Percentiles rank a stretch among this genome's conserved stretches.
Evolutionary conservation across 768 basidiomycete genomes (phyloP).

Genomic region (Clathrus columnatus): DNA sequence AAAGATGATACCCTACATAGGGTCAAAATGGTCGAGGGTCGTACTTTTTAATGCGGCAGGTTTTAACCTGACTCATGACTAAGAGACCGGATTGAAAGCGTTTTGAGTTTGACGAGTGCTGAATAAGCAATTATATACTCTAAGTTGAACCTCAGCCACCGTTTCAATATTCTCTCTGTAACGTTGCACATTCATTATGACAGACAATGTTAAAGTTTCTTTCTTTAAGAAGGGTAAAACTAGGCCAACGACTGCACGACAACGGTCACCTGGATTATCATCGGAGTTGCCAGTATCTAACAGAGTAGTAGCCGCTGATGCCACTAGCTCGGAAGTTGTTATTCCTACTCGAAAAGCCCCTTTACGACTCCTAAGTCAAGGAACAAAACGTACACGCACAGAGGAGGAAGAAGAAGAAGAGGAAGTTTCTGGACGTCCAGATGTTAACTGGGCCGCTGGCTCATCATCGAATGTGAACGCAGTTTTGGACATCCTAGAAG

Average conservation of each 20-base stretch:
- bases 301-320: slow-evolving; percentile 27
- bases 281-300: slow-evolving; percentile 24
- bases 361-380: slow-evolving; percentile 70
- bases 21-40: too few species aligned
- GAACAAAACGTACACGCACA: slow-evolving; percentile 53
- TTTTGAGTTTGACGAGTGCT: background rate
- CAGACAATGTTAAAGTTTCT: slow-evolving; percentile 37
- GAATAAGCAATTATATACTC: background rate
- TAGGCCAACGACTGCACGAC: slow-evolving; percentile 66
- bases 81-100: too few species aligned
- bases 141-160: too few species aligned
- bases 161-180: background rate
- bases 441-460: slow-evolving; percentile 69
- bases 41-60: too few species aligned
- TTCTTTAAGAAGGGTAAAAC: slow-evolving; percentile 86
- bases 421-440: slow-evolving; percentile 40
- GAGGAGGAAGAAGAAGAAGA: slow-evolving; percentile 46
- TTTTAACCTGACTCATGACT: too few species aligned
- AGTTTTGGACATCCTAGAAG: slow-evolving; percentile 69
- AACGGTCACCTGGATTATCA: slow-evolving; percentile 67
- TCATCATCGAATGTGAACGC: slow-evolving; percentile 63
- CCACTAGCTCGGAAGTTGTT: slow-evolving; percentile 46
- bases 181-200: background rate
- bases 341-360: slow-evolving; percentile 62
- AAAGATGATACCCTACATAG: too few species aligned